A percentile compares a stretch with the other conserved stretches of the same genome.
phyloP scores from a whole-genome alignment of 345 rosid genomes.

The Euphorbia peplus region DNA sequence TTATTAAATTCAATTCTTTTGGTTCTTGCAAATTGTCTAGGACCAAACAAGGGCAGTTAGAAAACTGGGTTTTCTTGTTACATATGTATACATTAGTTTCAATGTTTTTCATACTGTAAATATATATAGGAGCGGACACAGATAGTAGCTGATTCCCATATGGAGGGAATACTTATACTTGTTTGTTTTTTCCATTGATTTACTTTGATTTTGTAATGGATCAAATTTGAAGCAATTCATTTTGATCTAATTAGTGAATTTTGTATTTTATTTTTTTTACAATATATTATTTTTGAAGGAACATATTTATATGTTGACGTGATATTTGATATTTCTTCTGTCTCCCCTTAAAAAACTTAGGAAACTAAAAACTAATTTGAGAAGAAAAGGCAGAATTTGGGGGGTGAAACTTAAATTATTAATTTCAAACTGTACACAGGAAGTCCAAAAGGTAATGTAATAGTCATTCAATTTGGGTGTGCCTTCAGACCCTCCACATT shows the following conservation, averaged over 20 bases:
- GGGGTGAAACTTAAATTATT: neutral
- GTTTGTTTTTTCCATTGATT: neutral
- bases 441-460: neutral
- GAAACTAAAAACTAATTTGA: neutral
- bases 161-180: no score
- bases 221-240: neutral
- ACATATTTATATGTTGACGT: neutral
- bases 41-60: neutral
- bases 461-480: constrained; percentile 8
- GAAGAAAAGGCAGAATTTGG: constrained; percentile 7
- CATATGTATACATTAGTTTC: neutral
- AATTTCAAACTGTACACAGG: neutral
- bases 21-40: constrained; percentile 2
- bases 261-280: no score
- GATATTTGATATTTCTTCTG: neutral
- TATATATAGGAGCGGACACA: neutral
- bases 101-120: neutral
- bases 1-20: neutral
- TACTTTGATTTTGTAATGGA: neutral
- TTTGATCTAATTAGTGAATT: constrained; percentile 1
- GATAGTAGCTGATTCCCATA: neutral
- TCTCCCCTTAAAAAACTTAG: neutral
- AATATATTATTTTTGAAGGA: neutral
- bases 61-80: neutral
- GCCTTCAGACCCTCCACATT: neutral